Evolutionary conservation across 495 filamentous ascomycete species (phyloP).

Genomic region (Aspergillus steynii): DNA sequence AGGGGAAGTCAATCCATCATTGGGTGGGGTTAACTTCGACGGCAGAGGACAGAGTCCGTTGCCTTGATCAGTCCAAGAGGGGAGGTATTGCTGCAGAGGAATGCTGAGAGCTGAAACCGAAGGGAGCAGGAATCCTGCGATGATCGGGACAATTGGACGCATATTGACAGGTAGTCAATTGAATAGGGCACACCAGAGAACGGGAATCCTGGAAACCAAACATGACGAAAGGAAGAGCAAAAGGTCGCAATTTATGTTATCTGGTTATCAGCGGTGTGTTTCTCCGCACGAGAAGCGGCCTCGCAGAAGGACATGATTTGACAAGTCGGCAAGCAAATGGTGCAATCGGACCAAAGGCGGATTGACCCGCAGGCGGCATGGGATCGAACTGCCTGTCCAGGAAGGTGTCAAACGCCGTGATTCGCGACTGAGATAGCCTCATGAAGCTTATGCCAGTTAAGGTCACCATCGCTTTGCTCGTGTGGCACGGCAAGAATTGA

Average conservation of each 20-base stretch:
- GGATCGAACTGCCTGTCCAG: background rate
- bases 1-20: conserved; percentile 32
- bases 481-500: no score
- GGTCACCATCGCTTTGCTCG: background rate
- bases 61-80: conserved; percentile 1
- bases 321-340: background rate
- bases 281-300: background rate
- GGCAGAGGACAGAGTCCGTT: conserved; percentile 32
- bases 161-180: background rate
- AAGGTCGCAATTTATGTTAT: background rate
- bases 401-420: background rate
- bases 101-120: conserved; percentile 20
- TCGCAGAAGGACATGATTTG: background rate
- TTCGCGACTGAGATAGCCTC: background rate
- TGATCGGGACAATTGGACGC: conserved; percentile 5
- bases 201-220: background rate
- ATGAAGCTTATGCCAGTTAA: background rate
- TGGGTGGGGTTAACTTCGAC: conserved; percentile 22
- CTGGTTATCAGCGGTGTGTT: background rate
- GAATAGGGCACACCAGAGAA: background rate
- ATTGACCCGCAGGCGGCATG: background rate
- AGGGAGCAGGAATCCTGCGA: conserved; percentile 10
- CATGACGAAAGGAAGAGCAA: background rate
- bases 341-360: background rate
- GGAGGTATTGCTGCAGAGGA: conserved; percentile 24